Conservation (phyloP, 768 basidiomycete genomes). For the Tephrocybe sp. region DNA sequence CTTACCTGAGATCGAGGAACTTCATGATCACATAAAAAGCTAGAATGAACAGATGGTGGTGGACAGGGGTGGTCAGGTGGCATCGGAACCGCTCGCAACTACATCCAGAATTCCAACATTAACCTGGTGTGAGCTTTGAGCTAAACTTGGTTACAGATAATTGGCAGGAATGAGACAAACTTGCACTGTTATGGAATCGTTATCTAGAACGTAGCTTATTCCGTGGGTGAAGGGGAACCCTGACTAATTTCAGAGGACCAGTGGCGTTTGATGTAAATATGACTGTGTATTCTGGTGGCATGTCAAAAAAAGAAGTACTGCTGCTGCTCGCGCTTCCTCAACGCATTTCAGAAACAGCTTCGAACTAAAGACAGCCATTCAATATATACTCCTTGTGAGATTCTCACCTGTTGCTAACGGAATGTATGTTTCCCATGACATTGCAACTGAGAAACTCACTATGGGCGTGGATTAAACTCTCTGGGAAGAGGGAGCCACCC, state of each 20-base stretch:
- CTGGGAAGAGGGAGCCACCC: constrained; percentile 81
- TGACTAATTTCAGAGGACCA: constrained; percentile 77
- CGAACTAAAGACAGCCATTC: constrained; percentile 46
- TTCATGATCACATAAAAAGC: constrained; percentile 12
- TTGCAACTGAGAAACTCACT: constrained; percentile 63
- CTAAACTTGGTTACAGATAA: too few species aligned
- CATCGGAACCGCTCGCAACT: too few species aligned
- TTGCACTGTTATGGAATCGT: constrained; percentile 84
- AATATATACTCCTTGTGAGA: constrained; percentile 26
- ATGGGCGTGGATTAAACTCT: constrained; percentile 71
- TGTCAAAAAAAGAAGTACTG: constrained; percentile 78
- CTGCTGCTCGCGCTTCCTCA: constrained; percentile 67
- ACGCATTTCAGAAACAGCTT: constrained; percentile 66
- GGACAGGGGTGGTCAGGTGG: too few species aligned
- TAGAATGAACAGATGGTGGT: too few species aligned
- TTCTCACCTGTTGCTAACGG: constrained; percentile 73
- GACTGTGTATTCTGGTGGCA: constrained; percentile 75
- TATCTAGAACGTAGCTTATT: constrained; percentile 65
- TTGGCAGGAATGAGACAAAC: too few species aligned
- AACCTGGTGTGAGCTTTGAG: too few species aligned
- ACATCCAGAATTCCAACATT: too few species aligned
- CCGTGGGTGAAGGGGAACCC: constrained; percentile 70
- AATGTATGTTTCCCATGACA: constrained; percentile 84
- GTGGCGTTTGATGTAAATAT: constrained; percentile 83
- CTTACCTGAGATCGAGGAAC: constrained; percentile 29